Percentiles rank a stretch among this genome's conserved stretches.
Conservation (phyloP, 2,329 filamentous ascomycete species). For the Tolypocladium endophyticum region DNA sequence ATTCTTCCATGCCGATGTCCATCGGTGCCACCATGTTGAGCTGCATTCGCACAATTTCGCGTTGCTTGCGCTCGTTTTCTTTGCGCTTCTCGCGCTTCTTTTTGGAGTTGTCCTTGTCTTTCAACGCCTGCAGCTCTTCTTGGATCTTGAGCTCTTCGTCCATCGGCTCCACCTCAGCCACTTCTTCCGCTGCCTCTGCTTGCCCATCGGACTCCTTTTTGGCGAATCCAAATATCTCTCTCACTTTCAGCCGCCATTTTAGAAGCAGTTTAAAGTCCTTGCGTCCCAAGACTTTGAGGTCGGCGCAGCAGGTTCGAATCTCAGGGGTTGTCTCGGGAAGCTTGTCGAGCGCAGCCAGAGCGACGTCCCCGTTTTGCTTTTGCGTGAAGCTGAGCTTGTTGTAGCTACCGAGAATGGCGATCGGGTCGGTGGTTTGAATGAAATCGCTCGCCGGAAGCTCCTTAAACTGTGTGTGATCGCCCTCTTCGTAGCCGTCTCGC, state of each 20-base stretch:
- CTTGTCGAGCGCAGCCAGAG: constrained; percentile 74
- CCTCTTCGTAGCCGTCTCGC: constrained; percentile 95
- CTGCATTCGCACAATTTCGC: constrained; percentile 92
- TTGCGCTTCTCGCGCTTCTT: constrained; percentile 76
- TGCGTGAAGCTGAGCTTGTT: constrained; percentile 81
- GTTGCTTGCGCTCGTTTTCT: constrained; percentile 90
- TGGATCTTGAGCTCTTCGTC: constrained; percentile 89
- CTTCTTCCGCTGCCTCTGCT: constrained; percentile 47
- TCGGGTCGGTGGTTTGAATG: constrained; percentile 86
- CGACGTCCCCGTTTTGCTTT: constrained; percentile 70
- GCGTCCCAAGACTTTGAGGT: constrained; percentile 81
- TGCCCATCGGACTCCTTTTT: constrained; percentile 53
- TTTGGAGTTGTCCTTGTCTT: constrained; percentile 64
- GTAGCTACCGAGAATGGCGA: constrained; percentile 76
- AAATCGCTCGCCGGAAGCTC: constrained; percentile 84
- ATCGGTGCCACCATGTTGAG: constrained; percentile 93
- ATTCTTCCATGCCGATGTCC: constrained; percentile 89
- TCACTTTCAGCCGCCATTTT: constrained; percentile 79
- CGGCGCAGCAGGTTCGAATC: constrained; percentile 65
- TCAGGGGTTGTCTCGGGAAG: constrained; percentile 80
- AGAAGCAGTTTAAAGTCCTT: constrained; percentile 90
- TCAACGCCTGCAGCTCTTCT: constrained; percentile 72
- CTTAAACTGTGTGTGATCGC: constrained; percentile 87
- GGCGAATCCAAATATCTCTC: constrained; percentile 82
- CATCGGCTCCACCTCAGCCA: constrained; percentile 78